These are phyloP conservation scores for Arabis hirsuta DNA, from an alignment of 345 rosid genomes.

Conservation along the genomic window DNA sequence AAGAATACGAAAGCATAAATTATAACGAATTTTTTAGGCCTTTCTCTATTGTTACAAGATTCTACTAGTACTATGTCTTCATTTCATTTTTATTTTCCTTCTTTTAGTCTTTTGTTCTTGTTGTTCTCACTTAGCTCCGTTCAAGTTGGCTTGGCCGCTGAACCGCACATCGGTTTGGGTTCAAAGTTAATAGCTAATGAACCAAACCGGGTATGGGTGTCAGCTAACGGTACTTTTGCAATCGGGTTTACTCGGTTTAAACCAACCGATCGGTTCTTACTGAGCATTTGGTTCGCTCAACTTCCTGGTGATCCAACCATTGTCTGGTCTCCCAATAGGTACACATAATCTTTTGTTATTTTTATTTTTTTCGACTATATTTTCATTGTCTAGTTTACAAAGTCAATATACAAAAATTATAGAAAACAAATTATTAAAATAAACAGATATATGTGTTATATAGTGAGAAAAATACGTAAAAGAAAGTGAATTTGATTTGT, in stretches of 20 bases:
- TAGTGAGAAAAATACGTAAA: no score
- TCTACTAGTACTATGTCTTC: constrained; percentile 37
- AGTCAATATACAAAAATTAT: no score
- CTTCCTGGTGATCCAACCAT: constrained; percentile 79
- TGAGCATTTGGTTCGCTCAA: constrained; percentile 74
- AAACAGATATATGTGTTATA: no score
- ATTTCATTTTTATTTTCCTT: constrained; percentile 9
- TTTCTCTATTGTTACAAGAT: constrained; percentile 6
- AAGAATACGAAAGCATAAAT: constrained; percentile 25
- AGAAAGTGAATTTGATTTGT: no score
- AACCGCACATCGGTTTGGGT: constrained; percentile 54
- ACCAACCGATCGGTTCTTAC: constrained; percentile 45
- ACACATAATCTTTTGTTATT: constrained; percentile 4
- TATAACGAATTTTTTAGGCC: constrained; percentile 30
- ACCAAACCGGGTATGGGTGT: constrained; percentile 56
- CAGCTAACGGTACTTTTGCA: constrained; percentile 76
- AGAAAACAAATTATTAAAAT: no score
- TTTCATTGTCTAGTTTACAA: no score
- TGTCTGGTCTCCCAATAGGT: constrained; percentile 92
- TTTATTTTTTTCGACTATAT: background rate
- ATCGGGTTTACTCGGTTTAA: constrained; percentile 64
- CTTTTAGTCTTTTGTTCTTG: constrained; percentile 27
- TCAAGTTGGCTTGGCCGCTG: constrained; percentile 46
- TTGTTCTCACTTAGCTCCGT: constrained; percentile 30
- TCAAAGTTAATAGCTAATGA: constrained; percentile 63